Conservation (phyloP, 2,329 filamentous ascomycete genomes). For the Hysterium pulicare region DNA sequence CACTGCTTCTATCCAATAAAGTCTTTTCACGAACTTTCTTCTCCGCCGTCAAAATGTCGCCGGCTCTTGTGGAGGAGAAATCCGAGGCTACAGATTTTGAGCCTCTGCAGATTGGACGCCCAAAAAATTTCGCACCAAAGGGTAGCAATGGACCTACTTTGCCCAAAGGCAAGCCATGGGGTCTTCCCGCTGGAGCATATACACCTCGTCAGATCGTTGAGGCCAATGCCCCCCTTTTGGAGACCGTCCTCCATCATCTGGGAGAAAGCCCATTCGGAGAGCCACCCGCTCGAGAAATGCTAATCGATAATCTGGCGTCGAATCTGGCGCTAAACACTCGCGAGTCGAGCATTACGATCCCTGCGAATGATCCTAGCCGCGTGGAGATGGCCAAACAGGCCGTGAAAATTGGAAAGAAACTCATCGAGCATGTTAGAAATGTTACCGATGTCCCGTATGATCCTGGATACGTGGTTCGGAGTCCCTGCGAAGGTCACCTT, state of each 20-base stretch:
- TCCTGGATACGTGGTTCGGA: slow-evolving; percentile 4
- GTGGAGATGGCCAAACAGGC: slow-evolving; percentile 8
- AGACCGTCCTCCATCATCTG: background rate
- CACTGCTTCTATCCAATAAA: too few relatives aligned
- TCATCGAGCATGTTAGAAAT: slow-evolving; percentile 7
- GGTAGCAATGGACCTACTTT: too few relatives aligned
- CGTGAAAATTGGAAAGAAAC: slow-evolving; percentile 3
- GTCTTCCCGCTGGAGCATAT: background rate
- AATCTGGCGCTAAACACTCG: background rate
- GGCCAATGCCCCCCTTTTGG: background rate
- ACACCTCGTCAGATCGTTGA: background rate
- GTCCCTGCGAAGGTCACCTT: slow-evolving; percentile 10
- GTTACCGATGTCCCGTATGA: background rate
- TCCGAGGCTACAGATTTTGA: too few relatives aligned
- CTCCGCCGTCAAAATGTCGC: too few relatives aligned
- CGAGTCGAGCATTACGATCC: background rate
- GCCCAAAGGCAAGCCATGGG: too few relatives aligned
- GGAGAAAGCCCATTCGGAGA: background rate
- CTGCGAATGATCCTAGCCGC: background rate
- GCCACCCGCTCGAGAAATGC: background rate
- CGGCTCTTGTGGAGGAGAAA: too few relatives aligned
- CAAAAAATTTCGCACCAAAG: too few relatives aligned
- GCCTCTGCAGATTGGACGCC: too few relatives aligned
- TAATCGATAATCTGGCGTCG: slow-evolving; percentile 1
- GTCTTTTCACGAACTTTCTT: too few relatives aligned